A percentile compares a stretch with the other conserved stretches of the same genome.
Conservation (phyloP, 257 asterid species). For the Avicennia marina region DNA sequence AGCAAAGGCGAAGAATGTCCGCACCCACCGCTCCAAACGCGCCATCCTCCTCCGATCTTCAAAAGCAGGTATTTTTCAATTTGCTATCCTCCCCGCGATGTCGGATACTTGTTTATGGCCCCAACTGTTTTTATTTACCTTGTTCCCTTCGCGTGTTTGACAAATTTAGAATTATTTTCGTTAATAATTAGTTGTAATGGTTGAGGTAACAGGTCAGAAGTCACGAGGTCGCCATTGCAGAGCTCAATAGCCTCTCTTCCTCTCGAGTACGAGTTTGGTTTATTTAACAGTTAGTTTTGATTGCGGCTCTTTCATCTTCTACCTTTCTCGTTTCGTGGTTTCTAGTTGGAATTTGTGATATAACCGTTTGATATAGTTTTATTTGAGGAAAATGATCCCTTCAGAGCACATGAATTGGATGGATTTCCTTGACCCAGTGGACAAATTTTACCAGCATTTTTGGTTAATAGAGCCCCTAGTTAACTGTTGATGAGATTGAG, state of each 20-base stretch:
- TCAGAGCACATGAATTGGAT: too few species aligned
- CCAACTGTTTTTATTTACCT: neutral
- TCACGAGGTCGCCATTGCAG: constrained; percentile 77
- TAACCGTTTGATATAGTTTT: too few species aligned
- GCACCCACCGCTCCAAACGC: constrained; percentile 7
- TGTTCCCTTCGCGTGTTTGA: neutral
- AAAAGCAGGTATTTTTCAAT: constrained; percentile 21
- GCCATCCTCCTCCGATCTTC: constrained; percentile 20
- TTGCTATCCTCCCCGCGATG: neutral
- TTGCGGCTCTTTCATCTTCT: neutral
- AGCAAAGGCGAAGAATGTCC: too few species aligned
- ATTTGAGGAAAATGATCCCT: too few species aligned
- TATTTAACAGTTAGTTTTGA: neutral
- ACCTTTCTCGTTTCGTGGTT: neutral
- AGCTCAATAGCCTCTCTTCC: constrained; percentile 51
- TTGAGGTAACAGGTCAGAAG: constrained; percentile 39
- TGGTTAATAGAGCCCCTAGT: neutral
- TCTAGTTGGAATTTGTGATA: neutral
- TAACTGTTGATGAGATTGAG: neutral
- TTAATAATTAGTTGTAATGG: constrained; percentile 5
- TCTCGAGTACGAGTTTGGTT: constrained; percentile 36
- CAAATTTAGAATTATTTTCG: neutral
- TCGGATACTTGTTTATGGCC: too few species aligned
- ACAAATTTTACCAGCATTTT: too few species aligned
- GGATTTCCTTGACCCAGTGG: too few species aligned